These are phyloP conservation scores for Aspergillus aculeatus DNA, from an alignment of 2,329 filamentous ascomycete genomes.

Conservation along the genomic window DNA sequence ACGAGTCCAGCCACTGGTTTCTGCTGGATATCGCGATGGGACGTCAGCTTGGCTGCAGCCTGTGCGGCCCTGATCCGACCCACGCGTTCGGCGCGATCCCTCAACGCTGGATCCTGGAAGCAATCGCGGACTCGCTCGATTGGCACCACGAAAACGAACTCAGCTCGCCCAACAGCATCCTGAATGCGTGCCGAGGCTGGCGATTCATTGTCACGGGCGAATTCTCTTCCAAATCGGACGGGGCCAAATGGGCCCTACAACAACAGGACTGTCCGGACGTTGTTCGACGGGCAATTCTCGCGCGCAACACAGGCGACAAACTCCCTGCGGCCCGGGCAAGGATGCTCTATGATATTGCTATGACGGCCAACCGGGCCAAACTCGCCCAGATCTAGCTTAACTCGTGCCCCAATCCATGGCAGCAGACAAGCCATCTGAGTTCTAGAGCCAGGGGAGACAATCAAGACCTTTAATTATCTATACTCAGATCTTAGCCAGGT, in stretches of 20 bases:
- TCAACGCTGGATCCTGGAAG: conserved; percentile 14
- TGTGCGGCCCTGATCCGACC: conserved; percentile 11
- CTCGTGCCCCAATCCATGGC: background rate
- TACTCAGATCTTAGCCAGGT: background rate
- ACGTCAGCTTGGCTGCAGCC: conserved; percentile 15
- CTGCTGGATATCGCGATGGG: conserved; percentile 18
- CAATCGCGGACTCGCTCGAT: conserved; percentile 13
- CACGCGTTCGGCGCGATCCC: conserved; percentile 15
- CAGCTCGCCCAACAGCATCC: conserved; percentile 15
- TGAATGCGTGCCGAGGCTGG: conserved; percentile 17
- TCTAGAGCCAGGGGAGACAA: background rate
- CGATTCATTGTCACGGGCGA: conserved; percentile 12
- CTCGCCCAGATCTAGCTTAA: background rate
- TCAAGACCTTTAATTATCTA: background rate
- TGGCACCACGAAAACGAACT: conserved; percentile 17
- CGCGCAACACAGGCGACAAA: conserved; percentile 13
- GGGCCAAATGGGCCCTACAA: conserved; percentile 16
- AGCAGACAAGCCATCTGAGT: background rate
- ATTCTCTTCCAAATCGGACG: conserved; percentile 16
- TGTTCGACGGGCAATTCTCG: conserved; percentile 14
- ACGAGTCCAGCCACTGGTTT: conserved; percentile 17
- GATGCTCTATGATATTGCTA: conserved; percentile 17
- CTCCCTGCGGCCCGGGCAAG: conserved; percentile 13
- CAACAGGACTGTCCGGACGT: conserved; percentile 17
- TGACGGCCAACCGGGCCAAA: background rate